Conservation (phyloP, 1,139 yeast species). For the Eremothecium sinecaudum region DNA sequence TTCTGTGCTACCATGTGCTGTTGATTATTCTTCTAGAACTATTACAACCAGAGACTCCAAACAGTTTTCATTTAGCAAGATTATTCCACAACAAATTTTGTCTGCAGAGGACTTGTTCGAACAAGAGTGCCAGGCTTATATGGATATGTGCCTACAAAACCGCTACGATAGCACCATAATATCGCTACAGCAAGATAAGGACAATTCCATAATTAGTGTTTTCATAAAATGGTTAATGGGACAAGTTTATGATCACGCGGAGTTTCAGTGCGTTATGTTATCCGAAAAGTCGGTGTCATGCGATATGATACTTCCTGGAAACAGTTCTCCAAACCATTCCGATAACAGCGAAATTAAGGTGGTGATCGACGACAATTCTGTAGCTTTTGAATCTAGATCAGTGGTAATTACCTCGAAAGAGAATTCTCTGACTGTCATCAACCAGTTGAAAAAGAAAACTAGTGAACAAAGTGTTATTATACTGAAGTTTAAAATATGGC, state of each 20-base stretch:
- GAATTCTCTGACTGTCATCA: conserved; percentile 9
- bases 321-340: conserved; percentile 6
- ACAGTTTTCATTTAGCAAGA: conserved; percentile 11
- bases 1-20: conserved; percentile 5
- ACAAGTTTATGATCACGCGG: conserved; percentile 10
- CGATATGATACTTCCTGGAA: conserved; percentile 13
- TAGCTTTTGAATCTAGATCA: conserved; percentile 17
- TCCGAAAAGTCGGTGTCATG: conserved; percentile 19
- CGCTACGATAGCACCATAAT: conserved; percentile 20
- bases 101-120: conserved; percentile 15
- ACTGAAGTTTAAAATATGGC: conserved; percentile 18
- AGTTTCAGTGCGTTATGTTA: conserved; percentile 18
- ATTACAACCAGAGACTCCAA: conserved; percentile 6
- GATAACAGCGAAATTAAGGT: conserved; percentile 18
- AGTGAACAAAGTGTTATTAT: conserved; percentile 17
- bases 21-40: conserved; percentile 16
- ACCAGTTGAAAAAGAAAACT: conserved; percentile 4
- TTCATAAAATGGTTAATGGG: conserved; percentile 13
- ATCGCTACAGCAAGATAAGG: conserved; percentile 17
- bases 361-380: conserved; percentile 18
- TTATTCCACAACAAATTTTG: conserved; percentile 14
- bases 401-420: conserved; percentile 8
- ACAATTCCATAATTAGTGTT: conserved; percentile 11
- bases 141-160: conserved; percentile 23
- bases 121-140: conserved; percentile 23